Evolutionary conservation across 2,329 filamentous ascomycete genomes (phyloP), one percentile per base, ranked within the genome.

Genomic region (Xylaria sp.): DNA sequence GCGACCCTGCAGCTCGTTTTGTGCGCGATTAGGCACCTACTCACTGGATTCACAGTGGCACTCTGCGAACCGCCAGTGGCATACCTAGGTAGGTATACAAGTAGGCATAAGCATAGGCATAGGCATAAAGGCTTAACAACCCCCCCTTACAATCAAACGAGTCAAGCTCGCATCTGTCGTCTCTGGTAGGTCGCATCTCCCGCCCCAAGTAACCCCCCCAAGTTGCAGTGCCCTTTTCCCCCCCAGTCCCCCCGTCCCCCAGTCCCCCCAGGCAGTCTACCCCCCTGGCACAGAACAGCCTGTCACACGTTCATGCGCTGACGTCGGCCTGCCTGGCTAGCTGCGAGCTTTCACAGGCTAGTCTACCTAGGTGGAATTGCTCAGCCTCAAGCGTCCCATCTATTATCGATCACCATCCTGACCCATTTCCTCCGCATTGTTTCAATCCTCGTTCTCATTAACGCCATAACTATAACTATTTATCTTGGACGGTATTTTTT

Each of bases 321-420:
- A 85, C 84, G 83, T 85, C 82, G 82, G 80, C 80, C 77, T 81
- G 75, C 79, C 74, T 66, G 53, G 48, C 80, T 81, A 81, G 79
- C 78, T 80, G 76, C 78, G 73, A 78, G 76, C 76, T 77, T 76
- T 75, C 73, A 78, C 78, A 75, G 75, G 78, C 76, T 79, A 76
- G 55, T 58, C 37, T 27, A 58, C 79, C 63, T 61, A 66, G 77
- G n/a, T n/a, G 51, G 77, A 75, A 73, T 74, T 76, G 75, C 75
- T 76, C 74, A 77, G 74, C 75, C 75, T 76, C 75, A 74, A 70
- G 69, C 58, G 51, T 68, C 66, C 69, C 70, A 60, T 71, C 72
- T 2, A 21, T 35, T 21, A 63, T 68, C 61, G 59, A 68, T 70
- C 63, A 54, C 65, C 65, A 57, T 64, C 64, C 68, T 48, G 63